Base-by-base conservation (phyloP, 495 filamentous ascomycete species). In the Aspergillus incahuasiensis region DNA sequence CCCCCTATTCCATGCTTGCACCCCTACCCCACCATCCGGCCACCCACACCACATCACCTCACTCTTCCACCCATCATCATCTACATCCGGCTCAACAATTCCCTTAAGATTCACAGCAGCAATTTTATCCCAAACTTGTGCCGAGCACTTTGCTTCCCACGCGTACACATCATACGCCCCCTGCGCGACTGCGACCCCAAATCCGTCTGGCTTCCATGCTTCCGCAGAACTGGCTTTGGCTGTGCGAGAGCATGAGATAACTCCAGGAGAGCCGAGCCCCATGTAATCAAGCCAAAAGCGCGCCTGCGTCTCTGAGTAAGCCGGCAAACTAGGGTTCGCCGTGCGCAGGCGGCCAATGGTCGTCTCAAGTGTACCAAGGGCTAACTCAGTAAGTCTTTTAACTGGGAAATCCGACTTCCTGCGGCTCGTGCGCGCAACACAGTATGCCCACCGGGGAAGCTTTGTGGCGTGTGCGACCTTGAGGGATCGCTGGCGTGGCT, bases 221-320 rank as follows among this genome's bases (percentile, higher is more conserved):
- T 30, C 21, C 52, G 32, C 43, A 20, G 30, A 48, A 6, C 13
- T 19, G 20, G 25, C 25, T 8, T 28, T 28, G 25, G 25, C 25
- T 28, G 25, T 4, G 25, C 8, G 4, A 28, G 8, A n/a, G n/a
- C n/a, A n/a, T n/a, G n/a, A n/a, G n/a, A n/a, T n/a, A n/a, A n/a
- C 32, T 7, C 32, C 20, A 57, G 20, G 24, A 30, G 20, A 47
- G 15, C 41, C 21, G 48, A 7, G 13, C 55, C 3, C 19, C 49
- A 58, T 48, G 25, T 59, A 51, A 44, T 65, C 55, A 19, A 65
- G 62, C 62, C 58, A 64, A 39, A 61, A 64, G 62, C 58, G 58
- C 52, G 62, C 62, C 20, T 61, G 58, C 18, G 62, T 45, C 48
- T 64, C 62, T 28, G 62, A 64, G 46, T 64, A 61, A 34, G 55